A percentile compares a stretch with the other conserved stretches of the same genome.
phyloP scores from a whole-genome alignment of 2,329 filamentous ascomycete genomes.

The Paracoccidioides brasiliensis region DNA sequence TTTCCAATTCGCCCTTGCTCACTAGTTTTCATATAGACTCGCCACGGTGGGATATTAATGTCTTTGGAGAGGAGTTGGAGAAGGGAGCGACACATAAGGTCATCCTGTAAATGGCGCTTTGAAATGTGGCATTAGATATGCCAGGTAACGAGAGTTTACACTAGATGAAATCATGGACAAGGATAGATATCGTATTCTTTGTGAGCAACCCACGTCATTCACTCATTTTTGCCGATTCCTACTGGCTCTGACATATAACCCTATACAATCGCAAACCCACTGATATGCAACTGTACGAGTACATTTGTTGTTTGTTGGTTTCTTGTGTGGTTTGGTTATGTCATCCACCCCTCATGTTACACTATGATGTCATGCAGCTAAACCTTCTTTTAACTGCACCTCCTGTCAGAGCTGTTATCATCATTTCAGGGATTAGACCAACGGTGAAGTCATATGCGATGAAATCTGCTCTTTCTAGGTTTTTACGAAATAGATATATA shows the following conservation, averaged over 20 bases:
- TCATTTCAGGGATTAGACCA: neutral
- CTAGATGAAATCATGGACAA: too few species aligned
- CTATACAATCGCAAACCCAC: too few species aligned
- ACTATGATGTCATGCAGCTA: neutral
- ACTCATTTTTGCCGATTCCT: too few species aligned
- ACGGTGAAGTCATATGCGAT: too few species aligned
- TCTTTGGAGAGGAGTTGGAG: constrained; percentile 44
- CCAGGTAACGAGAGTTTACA: neutral
- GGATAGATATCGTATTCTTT: too few species aligned
- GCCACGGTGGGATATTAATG: constrained; percentile 44
- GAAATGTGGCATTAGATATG: neutral
- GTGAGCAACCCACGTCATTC: too few species aligned
- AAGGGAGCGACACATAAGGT: constrained; percentile 38
- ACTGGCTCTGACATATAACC: too few species aligned
- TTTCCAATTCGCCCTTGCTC: constrained; percentile 2
- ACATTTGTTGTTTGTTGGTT: too few species aligned
- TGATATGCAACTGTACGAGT: too few species aligned
- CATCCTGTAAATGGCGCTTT: constrained; percentile 15
- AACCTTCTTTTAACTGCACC: neutral
- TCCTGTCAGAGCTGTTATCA: neutral
- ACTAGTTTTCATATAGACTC: constrained; percentile 24
- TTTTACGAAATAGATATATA: too few species aligned
- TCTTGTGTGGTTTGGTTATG: neutral
- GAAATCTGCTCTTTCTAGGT: too few species aligned
- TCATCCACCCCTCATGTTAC: neutral